Conservation (phyloP, 2,329 filamentous ascomycete species). For the Talaromyces rugulosus region DNA sequence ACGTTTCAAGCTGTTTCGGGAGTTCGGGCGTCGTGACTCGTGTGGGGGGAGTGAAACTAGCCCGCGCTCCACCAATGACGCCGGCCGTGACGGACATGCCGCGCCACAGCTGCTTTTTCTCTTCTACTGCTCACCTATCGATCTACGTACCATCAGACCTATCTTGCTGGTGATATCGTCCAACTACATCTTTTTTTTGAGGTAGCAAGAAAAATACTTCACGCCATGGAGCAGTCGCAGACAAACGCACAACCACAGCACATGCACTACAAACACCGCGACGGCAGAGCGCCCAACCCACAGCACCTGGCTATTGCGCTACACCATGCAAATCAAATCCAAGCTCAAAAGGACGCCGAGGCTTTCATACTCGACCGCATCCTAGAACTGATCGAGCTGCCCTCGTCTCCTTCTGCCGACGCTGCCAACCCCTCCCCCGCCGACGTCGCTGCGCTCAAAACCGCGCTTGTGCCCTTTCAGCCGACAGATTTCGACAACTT, state of each 20-base stretch:
- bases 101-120: not conserved
- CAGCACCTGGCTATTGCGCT: slow-evolving; percentile 61
- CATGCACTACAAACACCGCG: slow-evolving; percentile 27
- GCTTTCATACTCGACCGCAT: slow-evolving; percentile 67
- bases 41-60: not conserved
- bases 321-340: slow-evolving; percentile 76
- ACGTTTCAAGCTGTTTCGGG: slow-evolving; percentile 3
- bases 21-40: not conserved
- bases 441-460: slow-evolving; percentile 64
- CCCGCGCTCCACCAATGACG: slow-evolving; percentile 7
- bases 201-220: not conserved
- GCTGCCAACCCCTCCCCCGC: slow-evolving; percentile 50
- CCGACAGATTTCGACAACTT: slow-evolving; percentile 86
- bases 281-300: slow-evolving; percentile 29
- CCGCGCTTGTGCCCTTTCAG: slow-evolving; percentile 68
- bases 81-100: not conserved
- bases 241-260: slow-evolving; percentile 20
- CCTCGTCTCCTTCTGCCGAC: slow-evolving; percentile 49
- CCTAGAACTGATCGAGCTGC: slow-evolving; percentile 65
- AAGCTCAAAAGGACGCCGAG: slow-evolving; percentile 77
- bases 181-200: not conserved
- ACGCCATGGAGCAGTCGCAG: not conserved
- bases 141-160: not conserved
- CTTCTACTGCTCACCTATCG: not conserved
- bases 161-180: not conserved